These are phyloP conservation scores for Venturia carpophila DNA, from an alignment of 2,329 filamentous ascomycete species.

Conservation along the genomic window DNA sequence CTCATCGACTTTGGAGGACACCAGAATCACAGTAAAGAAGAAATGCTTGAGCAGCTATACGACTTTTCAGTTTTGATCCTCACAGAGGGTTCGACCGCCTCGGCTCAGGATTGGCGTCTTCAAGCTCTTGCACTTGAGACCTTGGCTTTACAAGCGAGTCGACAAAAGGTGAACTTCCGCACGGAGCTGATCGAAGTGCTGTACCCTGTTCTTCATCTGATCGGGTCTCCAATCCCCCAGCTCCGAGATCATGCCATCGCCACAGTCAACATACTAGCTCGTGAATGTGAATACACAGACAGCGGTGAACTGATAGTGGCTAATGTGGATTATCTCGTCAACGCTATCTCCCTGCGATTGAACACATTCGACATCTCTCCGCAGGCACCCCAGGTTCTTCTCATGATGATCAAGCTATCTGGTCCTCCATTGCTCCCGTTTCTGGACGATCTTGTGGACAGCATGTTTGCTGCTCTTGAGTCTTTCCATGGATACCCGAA, in stretches of 20 bases:
- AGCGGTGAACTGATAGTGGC: constrained; percentile 75
- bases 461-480: constrained; percentile 87
- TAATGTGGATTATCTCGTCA: constrained; percentile 95
- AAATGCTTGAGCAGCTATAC: constrained; percentile 56
- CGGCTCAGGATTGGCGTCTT: constrained; percentile 57
- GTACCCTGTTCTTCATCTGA: constrained; percentile 82
- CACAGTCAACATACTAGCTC: constrained; percentile 72
- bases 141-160: constrained; percentile 65
- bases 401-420: constrained; percentile 89
- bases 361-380: constrained; percentile 90
- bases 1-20: constrained; percentile 51
- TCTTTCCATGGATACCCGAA: constrained; percentile 87
- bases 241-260: constrained; percentile 76
- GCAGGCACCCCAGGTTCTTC: constrained; percentile 78
- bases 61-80: constrained; percentile 58
- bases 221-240: constrained; percentile 61
- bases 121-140: constrained; percentile 75
- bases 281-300: constrained; percentile 63
- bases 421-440: constrained; percentile 77
- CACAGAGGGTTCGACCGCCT: constrained; percentile 34
- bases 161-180: constrained; percentile 60
- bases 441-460: constrained; percentile 82
- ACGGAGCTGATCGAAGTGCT: constrained; percentile 83
- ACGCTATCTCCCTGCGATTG: constrained; percentile 78
- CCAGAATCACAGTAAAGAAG: constrained; percentile 23